Evolutionary conservation across 257 asterid genomes (phyloP).

Genomic region (Primulina tabacum): DNA sequence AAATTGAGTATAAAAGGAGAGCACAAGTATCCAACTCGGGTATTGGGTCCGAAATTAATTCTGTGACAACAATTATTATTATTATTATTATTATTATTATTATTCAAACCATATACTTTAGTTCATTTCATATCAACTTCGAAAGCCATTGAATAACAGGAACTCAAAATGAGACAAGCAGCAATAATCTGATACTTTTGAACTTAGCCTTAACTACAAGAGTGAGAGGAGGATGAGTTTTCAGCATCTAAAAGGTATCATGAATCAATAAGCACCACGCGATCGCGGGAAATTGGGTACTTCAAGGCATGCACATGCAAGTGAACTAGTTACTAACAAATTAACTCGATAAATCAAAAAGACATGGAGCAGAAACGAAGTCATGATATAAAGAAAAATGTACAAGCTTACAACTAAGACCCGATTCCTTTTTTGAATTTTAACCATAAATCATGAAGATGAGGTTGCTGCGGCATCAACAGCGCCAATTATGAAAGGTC

Average conservation of each 20-base stretch:
- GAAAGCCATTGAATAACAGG: neutral
- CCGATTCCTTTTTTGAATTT: no score
- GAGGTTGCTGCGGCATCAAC: no score
- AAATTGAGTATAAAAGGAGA: slow-evolving; percentile 2
- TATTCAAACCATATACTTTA: neutral
- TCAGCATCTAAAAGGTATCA: neutral
- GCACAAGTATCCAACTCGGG: slow-evolving; percentile 2
- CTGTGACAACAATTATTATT: neutral
- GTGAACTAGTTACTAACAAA: neutral
- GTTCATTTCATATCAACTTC: neutral
- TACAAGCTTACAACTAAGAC: no score
- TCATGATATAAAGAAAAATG: no score
- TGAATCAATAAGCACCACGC: neutral
- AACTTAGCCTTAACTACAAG: neutral
- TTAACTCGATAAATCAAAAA: neutral
- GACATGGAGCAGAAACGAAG: neutral
- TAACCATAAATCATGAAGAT: no score
- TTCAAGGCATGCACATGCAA: neutral
- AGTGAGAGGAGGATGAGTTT: neutral
- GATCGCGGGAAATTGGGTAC: neutral
- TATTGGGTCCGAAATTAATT: neutral
- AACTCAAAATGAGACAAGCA: slow-evolving; percentile 10
- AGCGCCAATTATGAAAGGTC: no score
- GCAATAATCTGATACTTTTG: neutral
- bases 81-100: neutral